Percentiles rank a stretch among this genome's conserved stretches.
phyloP scores from a whole-genome alignment of 345 rosid species.

The Aquilaria sinensis region DNA sequence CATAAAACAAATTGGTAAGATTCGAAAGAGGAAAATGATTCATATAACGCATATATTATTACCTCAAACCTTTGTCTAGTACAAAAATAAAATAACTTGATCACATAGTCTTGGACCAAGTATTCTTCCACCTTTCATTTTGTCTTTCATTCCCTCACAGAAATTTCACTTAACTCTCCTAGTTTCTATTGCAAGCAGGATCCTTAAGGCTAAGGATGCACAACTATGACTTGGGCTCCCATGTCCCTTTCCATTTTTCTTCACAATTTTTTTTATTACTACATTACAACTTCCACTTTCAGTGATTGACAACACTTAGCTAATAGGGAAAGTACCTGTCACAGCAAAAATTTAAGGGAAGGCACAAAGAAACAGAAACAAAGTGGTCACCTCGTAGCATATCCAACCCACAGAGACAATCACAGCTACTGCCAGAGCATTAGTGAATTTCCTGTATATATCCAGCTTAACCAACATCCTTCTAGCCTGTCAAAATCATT shows the following conservation, averaged over 20 bases:
- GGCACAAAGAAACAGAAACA: background rate
- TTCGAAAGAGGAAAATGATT: conserved; percentile 1
- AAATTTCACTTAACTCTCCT: background rate
- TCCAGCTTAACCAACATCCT: conserved; percentile 81
- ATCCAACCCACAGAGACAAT: conserved; percentile 93
- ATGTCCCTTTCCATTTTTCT: conserved; percentile 5
- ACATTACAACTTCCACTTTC: no score
- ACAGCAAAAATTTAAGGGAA: no score
- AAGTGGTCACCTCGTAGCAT: conserved; percentile 83
- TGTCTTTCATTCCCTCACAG: background rate
- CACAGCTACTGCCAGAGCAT: conserved; percentile 88
- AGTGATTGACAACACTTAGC: no score
- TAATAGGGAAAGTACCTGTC: no score
- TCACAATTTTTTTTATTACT: no score
- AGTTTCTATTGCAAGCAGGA: no score
- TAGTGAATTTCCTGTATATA: conserved; percentile 92
- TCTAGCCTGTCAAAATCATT: conserved; percentile 48
- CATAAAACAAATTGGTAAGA: conserved; percentile 3
- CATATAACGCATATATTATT: background rate
- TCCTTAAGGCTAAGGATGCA: background rate
- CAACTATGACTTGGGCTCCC: background rate
- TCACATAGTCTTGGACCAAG: background rate
- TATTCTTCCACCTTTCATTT: background rate
- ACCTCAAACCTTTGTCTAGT: no score
- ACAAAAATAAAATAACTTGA: no score